Evolutionary conservation across 1,284 basidiomycete genomes (phyloP).

Genomic region (Naganishia liquefaciens): DNA sequence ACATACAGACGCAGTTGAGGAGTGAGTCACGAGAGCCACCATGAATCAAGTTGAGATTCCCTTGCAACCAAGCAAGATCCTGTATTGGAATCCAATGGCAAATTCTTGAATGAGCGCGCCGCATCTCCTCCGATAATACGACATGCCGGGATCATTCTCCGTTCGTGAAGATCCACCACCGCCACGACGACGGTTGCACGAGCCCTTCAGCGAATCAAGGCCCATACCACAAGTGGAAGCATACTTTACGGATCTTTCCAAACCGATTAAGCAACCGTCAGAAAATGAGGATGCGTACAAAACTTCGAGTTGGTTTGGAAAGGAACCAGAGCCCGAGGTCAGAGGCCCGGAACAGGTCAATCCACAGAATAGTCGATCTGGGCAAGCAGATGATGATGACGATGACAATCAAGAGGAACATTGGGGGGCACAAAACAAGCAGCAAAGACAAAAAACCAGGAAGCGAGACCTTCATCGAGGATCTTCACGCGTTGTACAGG

Average conservation of each 20-base stretch:
- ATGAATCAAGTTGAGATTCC: too few species aligned
- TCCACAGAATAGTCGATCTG: neutral
- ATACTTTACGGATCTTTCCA: slow-evolving; percentile 25
- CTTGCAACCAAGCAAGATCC: too few species aligned
- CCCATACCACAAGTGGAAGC: slow-evolving; percentile 23
- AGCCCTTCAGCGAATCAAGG: slow-evolving; percentile 9
- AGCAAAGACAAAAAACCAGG: slow-evolving; percentile 5
- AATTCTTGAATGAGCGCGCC: neutral
- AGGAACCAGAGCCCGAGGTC: neutral
- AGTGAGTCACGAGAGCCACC: neutral
- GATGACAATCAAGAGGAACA: slow-evolving; percentile 16
- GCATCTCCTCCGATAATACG: neutral
- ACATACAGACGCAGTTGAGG: neutral
- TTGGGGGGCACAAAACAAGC: slow-evolving; percentile 15
- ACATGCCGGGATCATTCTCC: slow-evolving; percentile 10
- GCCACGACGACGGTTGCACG: neutral
- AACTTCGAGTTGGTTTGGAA: slow-evolving; percentile 2
- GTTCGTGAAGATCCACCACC: slow-evolving; percentile 17
- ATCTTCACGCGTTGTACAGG: slow-evolving; percentile 22
- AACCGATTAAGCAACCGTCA: slow-evolving; percentile 10
- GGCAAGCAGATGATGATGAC: too few species aligned
- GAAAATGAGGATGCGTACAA: neutral
- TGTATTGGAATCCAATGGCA: neutral
- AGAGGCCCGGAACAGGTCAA: neutral
- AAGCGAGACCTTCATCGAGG: slow-evolving; percentile 29